Conservation (phyloP, 352 stramenopile species). For the Aphanomyces astaci region DNA sequence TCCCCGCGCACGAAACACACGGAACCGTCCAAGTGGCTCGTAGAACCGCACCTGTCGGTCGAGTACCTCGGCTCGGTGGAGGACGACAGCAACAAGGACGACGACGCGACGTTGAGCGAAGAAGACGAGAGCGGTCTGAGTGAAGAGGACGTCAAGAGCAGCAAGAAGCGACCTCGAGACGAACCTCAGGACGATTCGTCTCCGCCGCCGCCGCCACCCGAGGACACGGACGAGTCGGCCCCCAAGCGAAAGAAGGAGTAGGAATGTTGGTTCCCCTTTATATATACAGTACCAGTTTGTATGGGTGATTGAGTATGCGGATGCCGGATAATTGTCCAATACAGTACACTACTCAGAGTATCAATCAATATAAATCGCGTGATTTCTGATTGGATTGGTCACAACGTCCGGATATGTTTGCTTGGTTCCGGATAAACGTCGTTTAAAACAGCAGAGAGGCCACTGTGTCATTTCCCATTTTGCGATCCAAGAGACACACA, state of each 20-base stretch:
- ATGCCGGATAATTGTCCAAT: no score
- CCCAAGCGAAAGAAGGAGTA: slow-evolving; percentile 11
- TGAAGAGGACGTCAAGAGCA: slow-evolving; percentile 4
- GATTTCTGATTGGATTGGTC: no score
- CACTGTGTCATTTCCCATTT: slow-evolving; percentile 1
- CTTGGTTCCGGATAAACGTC: no score
- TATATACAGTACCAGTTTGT: slow-evolving; percentile 2
- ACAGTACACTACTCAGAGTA: no score
- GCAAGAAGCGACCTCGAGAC: slow-evolving; percentile 25
- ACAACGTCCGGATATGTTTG: background rate
- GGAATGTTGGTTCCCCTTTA: background rate
- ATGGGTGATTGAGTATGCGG: background rate
- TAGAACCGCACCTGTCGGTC: slow-evolving; percentile 67
- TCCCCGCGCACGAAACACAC: slow-evolving; percentile 63
- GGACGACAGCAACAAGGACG: slow-evolving; percentile 41
- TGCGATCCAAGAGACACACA: background rate
- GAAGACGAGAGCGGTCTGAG: slow-evolving; percentile 8
- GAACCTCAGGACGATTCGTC: slow-evolving; percentile 70
- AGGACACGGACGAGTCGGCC: slow-evolving; percentile 23
- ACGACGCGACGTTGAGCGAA: slow-evolving; percentile 14
- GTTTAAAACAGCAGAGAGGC: no score
- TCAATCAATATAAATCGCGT: no score
- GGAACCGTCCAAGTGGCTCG: slow-evolving; percentile 74
- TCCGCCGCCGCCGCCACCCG: slow-evolving; percentile 46
- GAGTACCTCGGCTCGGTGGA: slow-evolving; percentile 77